Evolutionary conservation across 2,329 filamentous ascomycete species (phyloP).

Genomic region (Sporothrix luriei): DNA sequence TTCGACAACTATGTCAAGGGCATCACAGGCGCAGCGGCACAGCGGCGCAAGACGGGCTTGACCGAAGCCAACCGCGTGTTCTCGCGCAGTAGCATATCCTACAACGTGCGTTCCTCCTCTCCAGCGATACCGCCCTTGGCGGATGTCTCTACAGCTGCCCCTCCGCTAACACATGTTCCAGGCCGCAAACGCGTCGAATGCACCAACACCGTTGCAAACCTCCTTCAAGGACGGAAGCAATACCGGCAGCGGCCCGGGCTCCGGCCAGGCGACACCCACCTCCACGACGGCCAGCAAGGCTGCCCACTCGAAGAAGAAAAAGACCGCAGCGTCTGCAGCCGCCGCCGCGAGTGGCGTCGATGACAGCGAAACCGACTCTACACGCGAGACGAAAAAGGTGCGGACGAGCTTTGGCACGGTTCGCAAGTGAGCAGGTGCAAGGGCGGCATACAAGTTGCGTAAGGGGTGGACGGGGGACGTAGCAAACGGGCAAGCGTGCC

Average conservation of each 20-base stretch:
- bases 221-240: slow-evolving; percentile 51
- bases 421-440: slow-evolving; percentile 46
- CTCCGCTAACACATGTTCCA: neutral
- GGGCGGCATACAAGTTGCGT: too few species aligned
- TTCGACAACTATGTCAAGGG: slow-evolving; percentile 99
- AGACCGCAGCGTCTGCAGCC: slow-evolving; percentile 41
- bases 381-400: slow-evolving; percentile 56
- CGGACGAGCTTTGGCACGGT: slow-evolving; percentile 61
- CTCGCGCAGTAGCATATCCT: slow-evolving; percentile 65
- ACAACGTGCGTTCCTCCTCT: slow-evolving; percentile 47
- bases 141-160: neutral
- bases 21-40: slow-evolving; percentile 62
- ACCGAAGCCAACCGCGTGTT: slow-evolving; percentile 76
- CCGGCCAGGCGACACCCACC: slow-evolving; percentile 59
- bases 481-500: neutral
- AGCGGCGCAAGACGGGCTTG: slow-evolving; percentile 65
- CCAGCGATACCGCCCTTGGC: neutral
- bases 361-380: slow-evolving; percentile 63
- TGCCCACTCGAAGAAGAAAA: slow-evolving; percentile 57
- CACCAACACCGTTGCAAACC: slow-evolving; percentile 59
- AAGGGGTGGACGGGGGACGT: too few species aligned
- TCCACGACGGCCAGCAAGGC: slow-evolving; percentile 53
- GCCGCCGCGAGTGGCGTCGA: slow-evolving; percentile 41
- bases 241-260: slow-evolving; percentile 41
- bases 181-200: slow-evolving; percentile 48